Percentiles rank a stretch among this genome's conserved stretches.
phyloP scores from a whole-genome alignment of 371 early-diverging fungal species.

The Dichotomocladium elegans region DNA sequence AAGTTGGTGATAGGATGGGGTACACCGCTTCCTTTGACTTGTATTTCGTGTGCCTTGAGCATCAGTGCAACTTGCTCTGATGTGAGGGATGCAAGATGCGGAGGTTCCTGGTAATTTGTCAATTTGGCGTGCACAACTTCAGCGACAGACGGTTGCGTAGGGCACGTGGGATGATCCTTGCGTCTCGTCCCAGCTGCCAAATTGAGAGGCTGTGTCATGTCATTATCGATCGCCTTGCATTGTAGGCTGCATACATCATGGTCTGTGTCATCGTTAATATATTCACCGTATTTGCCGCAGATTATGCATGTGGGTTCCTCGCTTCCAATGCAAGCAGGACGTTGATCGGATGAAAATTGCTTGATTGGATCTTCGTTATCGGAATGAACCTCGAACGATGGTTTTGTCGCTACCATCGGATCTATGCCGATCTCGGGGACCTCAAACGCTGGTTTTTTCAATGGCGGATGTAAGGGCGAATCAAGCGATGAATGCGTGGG shows the following conservation, averaged over 20 bases:
- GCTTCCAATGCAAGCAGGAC: constrained; percentile 15
- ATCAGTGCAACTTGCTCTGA: constrained; percentile 26
- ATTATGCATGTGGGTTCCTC: constrained; percentile 46
- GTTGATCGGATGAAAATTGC: constrained; percentile 28
- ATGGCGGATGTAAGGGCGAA: neutral
- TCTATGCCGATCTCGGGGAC: neutral
- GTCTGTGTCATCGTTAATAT: constrained; percentile 42
- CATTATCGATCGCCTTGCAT: constrained; percentile 39
- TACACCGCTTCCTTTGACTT: constrained; percentile 39
- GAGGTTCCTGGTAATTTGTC: constrained; percentile 49
- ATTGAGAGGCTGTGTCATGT: constrained; percentile 11
- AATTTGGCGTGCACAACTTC: constrained; percentile 41
- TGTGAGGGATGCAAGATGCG: constrained; percentile 23
- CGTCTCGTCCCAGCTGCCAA: neutral
- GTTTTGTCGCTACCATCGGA: neutral
- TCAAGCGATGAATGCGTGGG: neutral
- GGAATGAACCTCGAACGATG: neutral
- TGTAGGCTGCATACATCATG: constrained; percentile 50
- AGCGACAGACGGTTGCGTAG: constrained; percentile 16
- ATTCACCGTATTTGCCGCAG: constrained; percentile 56
- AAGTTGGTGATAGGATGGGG: constrained; percentile 51
- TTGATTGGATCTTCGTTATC: constrained; percentile 4
- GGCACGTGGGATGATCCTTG: constrained; percentile 3
- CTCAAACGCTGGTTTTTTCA: neutral
- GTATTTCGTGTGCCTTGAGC: constrained; percentile 36